Conservation (phyloP, 225 moss, liverwort and hornwort genomes). For the Lunularia cruciata region DNA sequence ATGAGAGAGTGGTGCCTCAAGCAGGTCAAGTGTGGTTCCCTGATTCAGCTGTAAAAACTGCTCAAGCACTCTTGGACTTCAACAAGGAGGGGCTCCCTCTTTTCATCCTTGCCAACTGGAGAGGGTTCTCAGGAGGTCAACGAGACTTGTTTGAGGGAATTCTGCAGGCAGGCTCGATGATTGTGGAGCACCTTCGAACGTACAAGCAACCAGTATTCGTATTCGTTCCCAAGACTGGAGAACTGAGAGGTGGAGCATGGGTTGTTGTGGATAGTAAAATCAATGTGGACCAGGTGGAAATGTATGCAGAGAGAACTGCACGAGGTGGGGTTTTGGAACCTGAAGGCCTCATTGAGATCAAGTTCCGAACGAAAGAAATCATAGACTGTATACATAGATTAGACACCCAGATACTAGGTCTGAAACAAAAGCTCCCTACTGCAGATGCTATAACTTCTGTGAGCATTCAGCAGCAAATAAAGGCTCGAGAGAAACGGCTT, state of each 20-base stretch:
- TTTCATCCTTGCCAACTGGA: conserved; percentile 94
- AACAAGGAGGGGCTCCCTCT: conserved; percentile 93
- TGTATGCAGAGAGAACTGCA: conserved; percentile 85
- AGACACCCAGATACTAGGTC: conserved; percentile 50
- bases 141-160: conserved; percentile 96
- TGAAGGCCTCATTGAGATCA: conserved; percentile 93
- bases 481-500: conserved; percentile 64
- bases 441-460: conserved; percentile 33
- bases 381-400: conserved; percentile 83
- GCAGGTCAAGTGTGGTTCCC: conserved; percentile 99
- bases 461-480: conserved; percentile 57
- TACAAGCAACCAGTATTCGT: conserved; percentile 92
- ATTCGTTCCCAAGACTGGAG: conserved; percentile 88
- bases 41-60: conserved; percentile 88
- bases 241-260: conserved; percentile 96
- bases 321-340: conserved; percentile 88
- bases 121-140: conserved; percentile 94
- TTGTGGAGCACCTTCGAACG: conserved; percentile 86
- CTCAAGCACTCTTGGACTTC: conserved; percentile 82
- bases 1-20: conserved; percentile 86
- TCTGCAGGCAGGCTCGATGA: conserved; percentile 87
- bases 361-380: conserved; percentile 78
- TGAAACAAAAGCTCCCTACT: conserved; percentile 46
- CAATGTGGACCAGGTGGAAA: conserved; percentile 83
- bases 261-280: conserved; percentile 99